Base-by-base conservation (phyloP, 177 flowering plant genomes). In the Telopea speciosissima region DNA sequence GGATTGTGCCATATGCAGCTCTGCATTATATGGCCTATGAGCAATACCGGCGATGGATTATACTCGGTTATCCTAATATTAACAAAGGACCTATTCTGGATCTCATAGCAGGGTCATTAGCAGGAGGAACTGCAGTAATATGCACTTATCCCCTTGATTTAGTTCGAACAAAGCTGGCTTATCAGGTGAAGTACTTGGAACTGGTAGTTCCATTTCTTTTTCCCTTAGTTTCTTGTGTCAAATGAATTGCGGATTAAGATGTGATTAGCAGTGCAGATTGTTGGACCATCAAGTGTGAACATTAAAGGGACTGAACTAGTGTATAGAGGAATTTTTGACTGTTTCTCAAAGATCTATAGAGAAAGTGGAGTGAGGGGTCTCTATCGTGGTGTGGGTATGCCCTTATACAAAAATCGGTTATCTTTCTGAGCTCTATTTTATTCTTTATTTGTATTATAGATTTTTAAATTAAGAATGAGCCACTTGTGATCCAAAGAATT, bases 1-100 rank as follows among this genome's bases (percentile, higher is more conserved):
- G 98, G 69, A 93, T 96, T 72, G 95, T 96, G 68, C 99, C 99
- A 11, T 93, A 96, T 81, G 99, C 99, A 56, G 99, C 98, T 45
- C 75, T 93, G 74, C 99, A 96, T 78, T 96, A 82, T 75, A 93
- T 93, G 99, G 81, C 90, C 0, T 96, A 96, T 73, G 99, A 96
- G 79, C 81, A 96, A 73, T 93, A 96, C 68, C 87, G 97, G 0
- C 81, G 95, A 70, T 89, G 92, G 98, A 91, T 96, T 49, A 86
- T 87, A 40, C 79, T 73, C 7, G 66, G 79, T 36, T 87, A 82
- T 78, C 99, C 99, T 72, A 83, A 73, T 24, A 60, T 87, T 66
- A 76, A 85, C 52, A 86, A 88, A 78, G 99, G 98, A 59, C 96
- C 99, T 58, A 84, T 84, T 31, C 97, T 96, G 70, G 99, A 96